Percentiles rank a stretch among this genome's conserved stretches.
These are phyloP conservation scores for Phytophthora hybrid DNA, from an alignment of 352 stramenopile genomes.

Conservation along the genomic window DNA sequence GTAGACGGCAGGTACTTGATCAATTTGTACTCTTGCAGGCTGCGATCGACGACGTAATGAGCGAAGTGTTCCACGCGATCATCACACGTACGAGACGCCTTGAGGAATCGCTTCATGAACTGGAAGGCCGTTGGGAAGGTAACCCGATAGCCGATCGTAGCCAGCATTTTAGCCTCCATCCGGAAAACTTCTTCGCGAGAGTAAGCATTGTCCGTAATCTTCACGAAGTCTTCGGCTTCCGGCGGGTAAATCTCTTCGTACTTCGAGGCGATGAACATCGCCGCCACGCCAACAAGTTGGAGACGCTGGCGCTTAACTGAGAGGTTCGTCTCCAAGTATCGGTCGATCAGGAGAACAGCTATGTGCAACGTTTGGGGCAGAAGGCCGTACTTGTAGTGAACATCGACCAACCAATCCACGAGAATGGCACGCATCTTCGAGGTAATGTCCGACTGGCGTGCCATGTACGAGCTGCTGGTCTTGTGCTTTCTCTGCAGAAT, in stretches of 20 bases:
- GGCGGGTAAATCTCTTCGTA: slow-evolving; percentile 99
- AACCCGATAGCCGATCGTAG: slow-evolving; percentile 77
- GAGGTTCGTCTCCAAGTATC: slow-evolving; percentile 77
- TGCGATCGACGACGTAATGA: slow-evolving; percentile 98
- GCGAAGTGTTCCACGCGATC: slow-evolving; percentile 91
- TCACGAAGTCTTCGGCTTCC: slow-evolving; percentile 95
- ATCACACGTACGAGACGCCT: slow-evolving; percentile 77
- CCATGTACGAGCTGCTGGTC: slow-evolving; percentile 77
- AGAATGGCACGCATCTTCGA: slow-evolving; percentile 99
- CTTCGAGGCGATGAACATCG: slow-evolving; percentile 97
- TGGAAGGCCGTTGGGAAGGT: slow-evolving; percentile 88
- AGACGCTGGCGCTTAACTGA: slow-evolving; percentile 87
- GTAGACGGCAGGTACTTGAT: slow-evolving; percentile 98
- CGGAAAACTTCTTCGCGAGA: slow-evolving; percentile 78
- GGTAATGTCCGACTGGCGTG: slow-evolving; percentile 97
- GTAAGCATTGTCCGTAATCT: slow-evolving; percentile 98
- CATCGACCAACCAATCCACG: slow-evolving; percentile 99
- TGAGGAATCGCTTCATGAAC: slow-evolving; percentile 90
- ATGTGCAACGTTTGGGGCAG: slow-evolving; percentile 88
- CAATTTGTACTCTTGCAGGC: slow-evolving; percentile 98
- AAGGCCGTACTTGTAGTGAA: slow-evolving; percentile 87
- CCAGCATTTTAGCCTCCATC: slow-evolving; percentile 85
- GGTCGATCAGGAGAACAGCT: slow-evolving; percentile 85
- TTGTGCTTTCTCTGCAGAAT: slow-evolving; percentile 62
- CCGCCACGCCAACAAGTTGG: slow-evolving; percentile 96